Evolutionary conservation across 2,329 filamentous ascomycete genomes (phyloP).

Genomic region (Colletotrichum somersetense): DNA sequence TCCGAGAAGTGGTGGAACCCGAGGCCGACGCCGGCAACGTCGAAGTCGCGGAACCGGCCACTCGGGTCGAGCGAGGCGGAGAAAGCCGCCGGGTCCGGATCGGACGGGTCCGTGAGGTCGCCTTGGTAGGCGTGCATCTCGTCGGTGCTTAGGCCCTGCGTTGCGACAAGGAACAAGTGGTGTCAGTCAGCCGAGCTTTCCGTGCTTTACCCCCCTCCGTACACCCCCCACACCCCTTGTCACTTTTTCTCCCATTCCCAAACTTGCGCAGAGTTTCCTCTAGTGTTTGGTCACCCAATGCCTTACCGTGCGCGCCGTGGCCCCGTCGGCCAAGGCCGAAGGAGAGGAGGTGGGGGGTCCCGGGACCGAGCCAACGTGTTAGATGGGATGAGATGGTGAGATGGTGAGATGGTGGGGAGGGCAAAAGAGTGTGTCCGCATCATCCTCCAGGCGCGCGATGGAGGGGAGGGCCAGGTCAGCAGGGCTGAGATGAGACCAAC

Average conservation of each 20-base stretch:
- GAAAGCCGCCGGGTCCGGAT: slow-evolving; percentile 66
- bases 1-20: slow-evolving; percentile 78
- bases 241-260: background rate
- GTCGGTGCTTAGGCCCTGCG: slow-evolving; percentile 60
- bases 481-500: slow-evolving; percentile 38
- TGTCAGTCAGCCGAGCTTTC: slow-evolving; percentile 24
- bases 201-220: background rate
- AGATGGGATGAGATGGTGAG: slow-evolving; percentile 24
- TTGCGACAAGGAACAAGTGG: background rate
- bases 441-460: background rate
- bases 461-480: slow-evolving; percentile 9
- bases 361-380: background rate
- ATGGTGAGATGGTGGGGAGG: slow-evolving; percentile 19
- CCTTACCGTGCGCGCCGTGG: slow-evolving; percentile 8
- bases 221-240: background rate
- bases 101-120: slow-evolving; percentile 64
- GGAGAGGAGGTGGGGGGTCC: background rate
- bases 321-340: slow-evolving; percentile 13
- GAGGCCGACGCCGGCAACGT: slow-evolving; percentile 72
- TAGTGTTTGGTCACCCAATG: slow-evolving; percentile 1
- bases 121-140: slow-evolving; percentile 70
- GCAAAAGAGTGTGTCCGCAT: slow-evolving; percentile 7
- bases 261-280: slow-evolving; percentile 19
- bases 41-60: slow-evolving; percentile 76
- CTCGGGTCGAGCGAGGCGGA: slow-evolving; percentile 64